Evolutionary conservation across 164 flowering plant genomes (phyloP).

Genomic region (Piper longum): DNA sequence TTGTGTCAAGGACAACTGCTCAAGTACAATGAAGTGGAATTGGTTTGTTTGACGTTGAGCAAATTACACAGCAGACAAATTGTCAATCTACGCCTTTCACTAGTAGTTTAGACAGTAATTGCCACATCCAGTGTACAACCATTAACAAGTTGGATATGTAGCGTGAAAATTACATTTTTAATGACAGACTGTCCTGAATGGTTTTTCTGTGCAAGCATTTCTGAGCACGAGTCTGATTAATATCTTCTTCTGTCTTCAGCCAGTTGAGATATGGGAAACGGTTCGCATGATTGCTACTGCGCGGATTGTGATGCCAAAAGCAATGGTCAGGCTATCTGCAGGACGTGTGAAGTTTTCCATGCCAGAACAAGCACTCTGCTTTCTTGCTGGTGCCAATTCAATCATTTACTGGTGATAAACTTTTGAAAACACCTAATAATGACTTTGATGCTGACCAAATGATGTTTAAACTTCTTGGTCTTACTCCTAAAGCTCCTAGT

Average conservation of each 20-base stretch:
- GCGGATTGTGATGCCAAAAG: conserved; percentile 88
- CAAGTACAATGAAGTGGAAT: no score
- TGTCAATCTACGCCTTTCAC: no score
- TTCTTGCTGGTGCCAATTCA: conserved; percentile 96
- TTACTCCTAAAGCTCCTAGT: conserved; percentile 73
- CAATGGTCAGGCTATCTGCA: conserved; percentile 95
- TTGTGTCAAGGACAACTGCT: no score
- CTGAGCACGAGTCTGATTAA: not conserved
- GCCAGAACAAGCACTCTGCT: conserved; percentile 91
- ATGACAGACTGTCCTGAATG: no score
- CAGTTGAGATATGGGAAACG: conserved; percentile 99
- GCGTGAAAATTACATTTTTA: no score
- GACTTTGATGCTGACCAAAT: conserved; percentile 80
- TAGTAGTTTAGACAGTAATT: no score
- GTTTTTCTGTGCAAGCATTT: no score
- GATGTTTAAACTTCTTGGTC: conserved; percentile 89
- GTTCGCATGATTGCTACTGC: conserved; percentile 94
- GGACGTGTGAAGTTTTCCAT: conserved; percentile 89
- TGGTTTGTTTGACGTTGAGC: no score
- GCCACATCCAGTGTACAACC: no score
- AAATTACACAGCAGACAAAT: no score
- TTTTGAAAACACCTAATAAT: conserved; percentile 87
- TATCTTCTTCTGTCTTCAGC: conserved; percentile 32
- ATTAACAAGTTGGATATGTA: no score
- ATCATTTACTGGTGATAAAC: conserved; percentile 96